Evolutionary conservation across 225 moss, liverwort and hornwort species (phyloP), one percentile per base, ranked within the genome.

Genomic region (Antitrichia curtipendula): DNA sequence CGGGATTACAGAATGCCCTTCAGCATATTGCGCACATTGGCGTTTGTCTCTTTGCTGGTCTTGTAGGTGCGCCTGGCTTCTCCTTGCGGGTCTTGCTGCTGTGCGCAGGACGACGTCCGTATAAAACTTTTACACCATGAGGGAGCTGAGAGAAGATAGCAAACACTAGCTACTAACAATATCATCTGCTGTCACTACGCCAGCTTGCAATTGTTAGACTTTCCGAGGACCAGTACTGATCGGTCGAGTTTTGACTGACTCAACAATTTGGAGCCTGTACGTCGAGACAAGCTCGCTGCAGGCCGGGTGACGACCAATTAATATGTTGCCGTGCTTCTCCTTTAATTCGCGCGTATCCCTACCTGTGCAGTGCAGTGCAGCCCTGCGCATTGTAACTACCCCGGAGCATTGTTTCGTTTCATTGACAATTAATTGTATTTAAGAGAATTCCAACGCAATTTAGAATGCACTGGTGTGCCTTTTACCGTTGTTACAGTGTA

Each of bases 21-120:
- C 50, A 19, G 50, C 52, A 52, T 53, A 75, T 68, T 79, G 40
- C 59, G n/a, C n/a, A n/a, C n/a, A 68, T 53, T 90, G 57, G 79
- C 16, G 41, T 83, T 72, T 45, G 45, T 6, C 45, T 50, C 61
- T 76, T 81, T 61, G 47, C 77, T 86, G 66, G 61, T 38, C 41
- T 87, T 83, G 86, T 86, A 93, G 91, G 66, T 86, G 89, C 89
- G 23, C 65, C 86, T 50, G 50, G 50, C 50, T 81, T 19, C 89
- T 73, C 77, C 90, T 70, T 94, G 93, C 54, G 88, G 91, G 38
- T 87, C 90, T 72, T 94, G 93, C 87, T 94, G n/a, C n/a, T n/a
- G n/a, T n/a, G 91, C 80, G 91, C 85, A 86, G 90, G 89, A 79
- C 89, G 86, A 88, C 16, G 24, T 50, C 50, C 50, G 14, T 63